Base-by-base conservation (phyloP, 768 basidiomycete genomes). In the Lyophyllum shimeji region DNA sequence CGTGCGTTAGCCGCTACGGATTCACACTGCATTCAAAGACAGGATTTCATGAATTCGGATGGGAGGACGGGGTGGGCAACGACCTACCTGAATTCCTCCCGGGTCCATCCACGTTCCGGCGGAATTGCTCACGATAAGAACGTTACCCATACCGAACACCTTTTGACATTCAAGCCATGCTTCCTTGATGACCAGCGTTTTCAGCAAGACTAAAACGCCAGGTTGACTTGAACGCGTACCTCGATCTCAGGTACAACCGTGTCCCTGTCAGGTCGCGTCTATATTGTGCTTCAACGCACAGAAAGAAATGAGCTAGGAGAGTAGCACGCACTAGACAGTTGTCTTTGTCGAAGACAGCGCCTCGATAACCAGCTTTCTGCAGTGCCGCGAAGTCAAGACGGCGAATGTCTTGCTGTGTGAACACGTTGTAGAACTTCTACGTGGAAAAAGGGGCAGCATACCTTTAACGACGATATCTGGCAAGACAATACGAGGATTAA, bases 301-400 rank as follows among this genome's bases (percentile, higher is more conserved):
- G 13, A 39, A 42, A 48, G 8, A 18, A 4, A 48, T 6, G 9
- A 29, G 20, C 13, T 20, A 46, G 37, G 21, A 23, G 21, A 17
- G 3, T n/a, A 11, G 31, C 17, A 74, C 88, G 25, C 60, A 93
- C 96, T 61, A 98, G 73, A 66, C 96, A 98, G 64, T 99, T 98
- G 67, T 99, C 96, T 73, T 98, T 98, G 80, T 98, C 96, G 62
- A 98, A 89, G 1, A 99, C 85, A 2, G 89, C 91, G n/a, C 90
- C 94, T 45, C 85, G 82, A 67, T 93, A 95, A 4, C 95, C 94
- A 7, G 86, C 83, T 54, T 77, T 76, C 54, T 81, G 81, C 37
- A 98, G 76, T 34, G 84, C 84, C 8, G 62, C 62, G 76, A 93
- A 94, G 70, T 95, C 84, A 64, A 95, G 78, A 60, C 87, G 80